Evolutionary conservation across 192 early-diverging fungal genomes (phyloP), one percentile per base, ranked within the genome.

Genomic region (Dissophora ornata): DNA sequence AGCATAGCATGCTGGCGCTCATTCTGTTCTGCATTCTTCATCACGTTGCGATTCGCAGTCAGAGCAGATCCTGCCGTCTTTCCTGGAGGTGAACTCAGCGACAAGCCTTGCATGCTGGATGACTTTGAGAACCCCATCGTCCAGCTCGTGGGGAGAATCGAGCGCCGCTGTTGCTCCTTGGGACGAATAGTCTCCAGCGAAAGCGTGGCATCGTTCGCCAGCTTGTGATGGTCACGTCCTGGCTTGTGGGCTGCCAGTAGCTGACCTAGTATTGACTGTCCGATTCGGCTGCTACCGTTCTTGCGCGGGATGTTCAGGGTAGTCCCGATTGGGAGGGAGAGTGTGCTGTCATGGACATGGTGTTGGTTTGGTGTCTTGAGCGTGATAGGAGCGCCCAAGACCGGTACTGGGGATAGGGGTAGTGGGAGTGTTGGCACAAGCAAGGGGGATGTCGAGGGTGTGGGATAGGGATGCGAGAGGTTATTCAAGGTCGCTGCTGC

Each of bases 161-260:
- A 77, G 13, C 73, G 73, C 15, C 73, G 64, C 24, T 67, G 73
- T 6, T 67, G 62, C 33, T 74, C 71, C 42, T 75, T 66, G 16
- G 71, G 71, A 26, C 73, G 64, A 29, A 67, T 60, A 2, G 73
- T 77, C 53, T 77, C 63, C 8, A 33, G 47, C 18, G 73, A 77
- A 12, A 77, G 32, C 2, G 64, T 15, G 13, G 45, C 59, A 57
- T 62, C 73, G 34, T 53, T 28, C 18, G 58, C 44, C 2, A 55
- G 22, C 13, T 38, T 67, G 36, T 77, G 51, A 11, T 67, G 50
- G 29, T 60, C 38, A 6, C 73, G 55, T 45, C 59, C 47, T 30
- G 69, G 69, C n/a, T 46, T 53, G 41, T 75, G 71, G 12, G 73
- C 41, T n/a, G 71, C 71, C 41, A 77, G 29, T 0, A 77, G 53